A percentile compares a stretch with the other conserved stretches of the same genome.
Evolutionary conservation across 2,329 filamentous ascomycete species (phyloP).

Genomic region (Phialemonium atrogriseum): DNA sequence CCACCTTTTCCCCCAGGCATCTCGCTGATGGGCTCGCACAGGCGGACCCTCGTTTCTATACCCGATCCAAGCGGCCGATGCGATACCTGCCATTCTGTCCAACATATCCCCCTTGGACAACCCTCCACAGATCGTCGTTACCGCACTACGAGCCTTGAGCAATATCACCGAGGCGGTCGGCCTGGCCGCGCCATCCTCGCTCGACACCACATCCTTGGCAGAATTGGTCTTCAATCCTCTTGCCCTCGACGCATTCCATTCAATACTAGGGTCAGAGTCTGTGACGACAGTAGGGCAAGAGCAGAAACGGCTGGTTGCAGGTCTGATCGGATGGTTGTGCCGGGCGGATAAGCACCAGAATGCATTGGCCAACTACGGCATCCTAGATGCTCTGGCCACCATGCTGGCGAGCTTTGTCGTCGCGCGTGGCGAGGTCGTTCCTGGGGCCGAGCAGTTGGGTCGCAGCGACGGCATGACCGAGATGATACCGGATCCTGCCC

Average conservation of each 20-base stretch:
- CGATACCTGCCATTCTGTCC: constrained; percentile 62
- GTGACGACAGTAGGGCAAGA: constrained; percentile 44
- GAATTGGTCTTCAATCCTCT: constrained; percentile 56
- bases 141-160: constrained; percentile 66
- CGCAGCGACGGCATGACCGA: constrained; percentile 46
- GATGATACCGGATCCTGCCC: constrained; percentile 54
- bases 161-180: constrained; percentile 60
- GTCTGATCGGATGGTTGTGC: constrained; percentile 52
- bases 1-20: neutral
- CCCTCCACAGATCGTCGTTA: constrained; percentile 58
- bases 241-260: constrained; percentile 53
- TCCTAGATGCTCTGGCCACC: constrained; percentile 70
- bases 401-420: constrained; percentile 66
- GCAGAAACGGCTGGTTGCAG: constrained; percentile 53
- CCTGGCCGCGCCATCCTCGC: constrained; percentile 39
- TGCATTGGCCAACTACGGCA: constrained; percentile 60
- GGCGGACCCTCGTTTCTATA: constrained; percentile 72
- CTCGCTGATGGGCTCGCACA: constrained; percentile 24
- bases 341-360: constrained; percentile 61
- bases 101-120: constrained; percentile 59
- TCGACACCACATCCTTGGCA: constrained; percentile 44
- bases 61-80: constrained; percentile 60
- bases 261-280: constrained; percentile 55
- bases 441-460: constrained; percentile 49
- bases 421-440: constrained; percentile 59